These are phyloP conservation scores for Rosellinia necatrix DNA, from an alignment of 2,329 filamentous ascomycete genomes.

Conservation along the genomic window DNA sequence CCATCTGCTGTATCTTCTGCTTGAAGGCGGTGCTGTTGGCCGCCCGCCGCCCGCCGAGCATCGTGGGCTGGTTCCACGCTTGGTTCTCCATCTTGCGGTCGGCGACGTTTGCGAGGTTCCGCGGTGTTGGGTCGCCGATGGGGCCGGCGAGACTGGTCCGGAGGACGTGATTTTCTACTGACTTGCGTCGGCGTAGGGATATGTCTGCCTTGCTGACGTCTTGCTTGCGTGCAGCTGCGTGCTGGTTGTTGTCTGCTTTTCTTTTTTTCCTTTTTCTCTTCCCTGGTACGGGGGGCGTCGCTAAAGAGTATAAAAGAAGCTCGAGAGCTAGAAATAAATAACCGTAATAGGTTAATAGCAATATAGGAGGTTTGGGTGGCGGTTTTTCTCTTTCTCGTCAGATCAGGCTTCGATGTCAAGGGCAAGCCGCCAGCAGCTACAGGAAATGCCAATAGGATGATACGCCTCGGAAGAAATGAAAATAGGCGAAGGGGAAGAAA, in stretches of 20 bases:
- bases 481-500: background rate
- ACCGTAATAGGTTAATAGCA: slow-evolving; percentile 25
- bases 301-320: slow-evolving; percentile 2
- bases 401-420: slow-evolving; percentile 33
- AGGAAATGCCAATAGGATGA: slow-evolving; percentile 9
- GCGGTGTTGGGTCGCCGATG: no score
- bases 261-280: background rate
- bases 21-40: slow-evolving; percentile 57
- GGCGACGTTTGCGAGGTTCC: no score
- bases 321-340: slow-evolving; percentile 17
- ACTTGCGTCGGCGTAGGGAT: no score
- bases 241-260: background rate
- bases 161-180: no score
- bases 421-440: slow-evolving; percentile 41
- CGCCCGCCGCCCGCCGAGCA: slow-evolving; percentile 44
- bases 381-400: background rate
- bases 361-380: slow-evolving; percentile 5
- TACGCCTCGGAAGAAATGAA: no score
- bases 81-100: slow-evolving; percentile 38
- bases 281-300: background rate
- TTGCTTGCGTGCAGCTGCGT: no score
- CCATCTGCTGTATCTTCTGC: slow-evolving; percentile 68
- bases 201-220: no score
- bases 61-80: slow-evolving; percentile 28
- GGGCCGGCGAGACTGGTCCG: no score